Evolutionary conservation across 257 asterid species (phyloP).

Genomic region (Solanum okadae): DNA sequence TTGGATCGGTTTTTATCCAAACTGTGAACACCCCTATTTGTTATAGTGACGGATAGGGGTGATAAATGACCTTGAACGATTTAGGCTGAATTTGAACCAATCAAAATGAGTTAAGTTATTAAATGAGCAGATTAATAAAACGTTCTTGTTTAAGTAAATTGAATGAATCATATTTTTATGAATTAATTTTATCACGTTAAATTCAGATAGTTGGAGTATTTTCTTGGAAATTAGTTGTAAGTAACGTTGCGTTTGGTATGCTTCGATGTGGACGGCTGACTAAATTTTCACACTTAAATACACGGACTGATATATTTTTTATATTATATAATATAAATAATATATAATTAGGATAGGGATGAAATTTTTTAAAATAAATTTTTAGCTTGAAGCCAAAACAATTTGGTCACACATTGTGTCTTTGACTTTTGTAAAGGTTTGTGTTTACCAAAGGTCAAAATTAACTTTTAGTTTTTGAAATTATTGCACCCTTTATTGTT

Average conservation of each 20-base stretch:
- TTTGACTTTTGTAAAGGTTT: background rate
- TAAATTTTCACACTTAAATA: background rate
- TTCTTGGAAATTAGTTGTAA: background rate
- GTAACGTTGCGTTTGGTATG: background rate
- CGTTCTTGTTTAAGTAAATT: background rate
- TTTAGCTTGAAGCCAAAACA: background rate
- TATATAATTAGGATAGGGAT: no score
- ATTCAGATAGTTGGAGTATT: background rate
- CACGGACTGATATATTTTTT: background rate
- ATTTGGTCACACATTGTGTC: background rate
- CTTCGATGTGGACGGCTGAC: background rate
- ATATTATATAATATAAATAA: no score
- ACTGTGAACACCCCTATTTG: no score
- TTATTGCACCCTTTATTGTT: background rate
- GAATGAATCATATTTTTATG: accelerated
- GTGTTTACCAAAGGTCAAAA: background rate
- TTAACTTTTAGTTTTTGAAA: background rate
- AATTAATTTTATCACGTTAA: background rate
- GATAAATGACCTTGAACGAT: background rate
- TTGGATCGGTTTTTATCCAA: no score
- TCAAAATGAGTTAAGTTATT: background rate
- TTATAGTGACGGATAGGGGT: accelerated
- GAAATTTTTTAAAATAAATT: background rate
- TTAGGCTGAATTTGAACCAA: background rate
- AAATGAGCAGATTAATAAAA: background rate